Evolutionary conservation across 805 yeast species (phyloP).

Genomic region (Metschnikowia aberdeeniae): DNA sequence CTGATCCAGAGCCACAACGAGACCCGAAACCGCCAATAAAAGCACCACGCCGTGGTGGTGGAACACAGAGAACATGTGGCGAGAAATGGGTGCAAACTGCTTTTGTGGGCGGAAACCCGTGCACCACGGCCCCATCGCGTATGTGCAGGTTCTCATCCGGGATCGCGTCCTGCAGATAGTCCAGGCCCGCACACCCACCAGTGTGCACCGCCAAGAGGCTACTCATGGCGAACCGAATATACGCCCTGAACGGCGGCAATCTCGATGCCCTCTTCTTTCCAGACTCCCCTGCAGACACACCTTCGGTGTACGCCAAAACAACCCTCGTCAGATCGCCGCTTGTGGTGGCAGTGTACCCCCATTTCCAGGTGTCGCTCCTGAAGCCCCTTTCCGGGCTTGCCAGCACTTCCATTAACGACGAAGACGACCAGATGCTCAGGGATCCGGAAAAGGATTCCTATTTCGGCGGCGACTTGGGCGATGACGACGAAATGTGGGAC

Average conservation of each 20-base stretch:
- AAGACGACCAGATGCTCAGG: slow-evolving; percentile 30
- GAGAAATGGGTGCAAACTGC: slow-evolving; percentile 21
- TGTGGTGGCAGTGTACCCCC: slow-evolving; percentile 29
- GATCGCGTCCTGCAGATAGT: too few relatives aligned
- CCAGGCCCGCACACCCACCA: background rate
- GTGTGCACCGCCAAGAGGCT: background rate
- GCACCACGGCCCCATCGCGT: too few relatives aligned
- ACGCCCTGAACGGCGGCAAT: background rate
- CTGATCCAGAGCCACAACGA: slow-evolving; percentile 28
- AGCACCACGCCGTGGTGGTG: slow-evolving; percentile 10
- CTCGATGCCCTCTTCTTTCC: slow-evolving; percentile 4
- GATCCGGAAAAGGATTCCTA: slow-evolving; percentile 35
- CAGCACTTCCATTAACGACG: slow-evolving; percentile 34
- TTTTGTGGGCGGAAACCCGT: too few relatives aligned
- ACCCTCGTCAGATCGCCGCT: slow-evolving; percentile 42
- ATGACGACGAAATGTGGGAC: slow-evolving; percentile 22
- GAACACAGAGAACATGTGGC: slow-evolving; percentile 5
- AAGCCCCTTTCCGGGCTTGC: slow-evolving; percentile 35
- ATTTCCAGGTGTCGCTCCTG: slow-evolving; percentile 27
- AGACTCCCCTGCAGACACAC: slow-evolving; percentile 4
- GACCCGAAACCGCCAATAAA: slow-evolving; percentile 24
- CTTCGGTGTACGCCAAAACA: slow-evolving; percentile 23
- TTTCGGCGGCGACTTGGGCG: slow-evolving; percentile 35
- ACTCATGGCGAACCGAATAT: background rate
- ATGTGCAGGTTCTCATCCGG: too few relatives aligned